These are phyloP conservation scores for Sugiyamaella paludigena DNA, from an alignment of 1,139 yeast genomes.

Conservation along the genomic window DNA sequence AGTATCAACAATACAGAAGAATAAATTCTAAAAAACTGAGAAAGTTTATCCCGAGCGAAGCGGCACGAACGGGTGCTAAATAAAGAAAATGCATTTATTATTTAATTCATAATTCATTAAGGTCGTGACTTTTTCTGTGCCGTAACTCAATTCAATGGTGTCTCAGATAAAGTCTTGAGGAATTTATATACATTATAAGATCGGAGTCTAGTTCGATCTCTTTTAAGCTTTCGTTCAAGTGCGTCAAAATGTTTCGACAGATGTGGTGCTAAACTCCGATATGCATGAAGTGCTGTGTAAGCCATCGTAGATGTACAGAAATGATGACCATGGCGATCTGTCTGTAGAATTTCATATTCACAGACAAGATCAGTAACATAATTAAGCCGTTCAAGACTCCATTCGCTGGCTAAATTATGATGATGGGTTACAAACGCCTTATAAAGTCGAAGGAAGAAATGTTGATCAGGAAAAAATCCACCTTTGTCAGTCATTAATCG, in stretches of 20 bases:
- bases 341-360: slow-evolving; percentile 10
- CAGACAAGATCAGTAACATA: slow-evolving; percentile 15
- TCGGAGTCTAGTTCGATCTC: slow-evolving; percentile 4
- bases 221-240: not conserved
- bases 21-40: too few relatives aligned
- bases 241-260: slow-evolving; percentile 2
- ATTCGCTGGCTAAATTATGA: slow-evolving; percentile 10
- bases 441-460: slow-evolving; percentile 9
- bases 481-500: slow-evolving; percentile 13
- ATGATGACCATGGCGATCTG: slow-evolving; percentile 6
- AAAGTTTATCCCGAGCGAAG: too few relatives aligned
- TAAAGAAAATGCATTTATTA: not conserved
- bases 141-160: not conserved
- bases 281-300: slow-evolving; percentile 9
- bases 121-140: not conserved
- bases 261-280: slow-evolving; percentile 9
- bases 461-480: slow-evolving; percentile 14
- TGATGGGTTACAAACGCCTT: slow-evolving; percentile 14
- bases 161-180: slow-evolving; percentile 8
- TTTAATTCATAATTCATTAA: slow-evolving; percentile 8
- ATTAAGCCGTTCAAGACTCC: slow-evolving; percentile 14
- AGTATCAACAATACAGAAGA: too few relatives aligned
- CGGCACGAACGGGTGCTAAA: too few relatives aligned
- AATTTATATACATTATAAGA: slow-evolving; percentile 12
- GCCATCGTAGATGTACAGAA: slow-evolving; percentile 16